Conservation (phyloP, 129 eudicot genomes). For the Pseudognaphalium luteoalbum region DNA sequence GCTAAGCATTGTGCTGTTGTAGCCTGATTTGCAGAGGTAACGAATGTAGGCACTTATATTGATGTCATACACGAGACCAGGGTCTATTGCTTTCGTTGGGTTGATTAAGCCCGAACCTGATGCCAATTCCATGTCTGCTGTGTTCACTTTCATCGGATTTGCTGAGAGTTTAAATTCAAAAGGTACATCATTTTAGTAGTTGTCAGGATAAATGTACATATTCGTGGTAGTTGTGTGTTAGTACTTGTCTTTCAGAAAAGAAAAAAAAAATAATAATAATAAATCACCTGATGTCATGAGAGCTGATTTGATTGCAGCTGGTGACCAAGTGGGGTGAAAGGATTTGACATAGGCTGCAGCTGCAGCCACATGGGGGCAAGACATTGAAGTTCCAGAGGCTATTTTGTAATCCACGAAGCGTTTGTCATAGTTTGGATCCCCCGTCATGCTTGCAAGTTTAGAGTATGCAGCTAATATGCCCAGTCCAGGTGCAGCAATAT, state of each 20-base stretch:
- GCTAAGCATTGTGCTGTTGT: slow-evolving; percentile 49
- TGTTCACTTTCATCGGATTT: slow-evolving; percentile 49
- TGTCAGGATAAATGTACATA: background rate
- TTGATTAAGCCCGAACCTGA: slow-evolving; percentile 70
- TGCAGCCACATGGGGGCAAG: slow-evolving; percentile 81
- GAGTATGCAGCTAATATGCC: slow-evolving; percentile 80
- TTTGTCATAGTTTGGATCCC: slow-evolving; percentile 36
- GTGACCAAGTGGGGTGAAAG: slow-evolving; percentile 84
- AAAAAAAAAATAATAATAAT: background rate
- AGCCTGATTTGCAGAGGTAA: slow-evolving; percentile 72
- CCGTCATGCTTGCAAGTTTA: slow-evolving; percentile 34
- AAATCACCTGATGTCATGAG: slow-evolving; percentile 85
- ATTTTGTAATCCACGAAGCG: slow-evolving; percentile 48
- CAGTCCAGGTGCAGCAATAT: slow-evolving; percentile 82
- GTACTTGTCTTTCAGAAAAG: too few species aligned
- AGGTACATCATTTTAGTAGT: background rate
- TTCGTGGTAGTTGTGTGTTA: too few species aligned
- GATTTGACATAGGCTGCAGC: slow-evolving; percentile 88
- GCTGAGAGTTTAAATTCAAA: slow-evolving; percentile 38
- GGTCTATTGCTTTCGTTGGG: slow-evolving; percentile 63
- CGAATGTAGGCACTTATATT: slow-evolving; percentile 50
- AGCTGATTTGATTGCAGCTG: slow-evolving; percentile 85
- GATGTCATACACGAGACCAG: slow-evolving; percentile 77
- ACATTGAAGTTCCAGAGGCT: slow-evolving; percentile 87
- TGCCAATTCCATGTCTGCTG: slow-evolving; percentile 52